Evolutionary conservation across 768 basidiomycete genomes (phyloP).

Genomic region (Amanita rubescens): DNA sequence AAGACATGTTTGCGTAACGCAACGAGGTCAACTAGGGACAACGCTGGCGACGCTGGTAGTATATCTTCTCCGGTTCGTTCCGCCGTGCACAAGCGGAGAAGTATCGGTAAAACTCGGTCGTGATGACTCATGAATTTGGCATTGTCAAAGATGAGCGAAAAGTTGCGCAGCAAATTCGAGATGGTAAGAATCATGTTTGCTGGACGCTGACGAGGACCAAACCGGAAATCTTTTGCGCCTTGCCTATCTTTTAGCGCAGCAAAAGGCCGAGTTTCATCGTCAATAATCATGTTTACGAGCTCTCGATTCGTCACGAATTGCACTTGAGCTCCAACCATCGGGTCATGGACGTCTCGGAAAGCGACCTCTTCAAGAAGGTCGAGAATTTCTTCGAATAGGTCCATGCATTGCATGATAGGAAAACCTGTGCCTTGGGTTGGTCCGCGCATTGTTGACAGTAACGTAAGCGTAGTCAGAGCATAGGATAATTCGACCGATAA

Average conservation of each 20-base stretch:
- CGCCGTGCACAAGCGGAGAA: slow-evolving; percentile 66
- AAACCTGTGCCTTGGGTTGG: slow-evolving; percentile 61
- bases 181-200: slow-evolving; percentile 63
- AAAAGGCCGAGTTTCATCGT: slow-evolving; percentile 54
- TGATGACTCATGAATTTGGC: slow-evolving; percentile 56
- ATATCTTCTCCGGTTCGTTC: slow-evolving; percentile 24
- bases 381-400: slow-evolving; percentile 79
- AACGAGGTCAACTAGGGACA: slow-evolving; percentile 69
- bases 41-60: slow-evolving; percentile 43
- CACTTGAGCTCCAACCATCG: slow-evolving; percentile 23
- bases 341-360: slow-evolving; percentile 45
- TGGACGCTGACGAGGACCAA: slow-evolving; percentile 58
- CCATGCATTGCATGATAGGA: slow-evolving; percentile 65
- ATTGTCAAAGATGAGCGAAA: slow-evolving; percentile 73
- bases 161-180: slow-evolving; percentile 79
- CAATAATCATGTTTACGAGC: slow-evolving; percentile 49
- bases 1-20: slow-evolving; percentile 72
- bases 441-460: slow-evolving; percentile 73
- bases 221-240: slow-evolving; percentile 39
- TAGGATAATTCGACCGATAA: slow-evolving; percentile 82
- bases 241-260: slow-evolving; percentile 43
- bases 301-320: slow-evolving; percentile 58
- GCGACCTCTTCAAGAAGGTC: slow-evolving; percentile 82
- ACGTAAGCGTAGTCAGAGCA: slow-evolving; percentile 77
- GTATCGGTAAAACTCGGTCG: slow-evolving; percentile 51